These are phyloP conservation scores for Tardiomyces depauwii DNA, from an alignment of 1,139 yeast genomes.

Conservation along the genomic window DNA sequence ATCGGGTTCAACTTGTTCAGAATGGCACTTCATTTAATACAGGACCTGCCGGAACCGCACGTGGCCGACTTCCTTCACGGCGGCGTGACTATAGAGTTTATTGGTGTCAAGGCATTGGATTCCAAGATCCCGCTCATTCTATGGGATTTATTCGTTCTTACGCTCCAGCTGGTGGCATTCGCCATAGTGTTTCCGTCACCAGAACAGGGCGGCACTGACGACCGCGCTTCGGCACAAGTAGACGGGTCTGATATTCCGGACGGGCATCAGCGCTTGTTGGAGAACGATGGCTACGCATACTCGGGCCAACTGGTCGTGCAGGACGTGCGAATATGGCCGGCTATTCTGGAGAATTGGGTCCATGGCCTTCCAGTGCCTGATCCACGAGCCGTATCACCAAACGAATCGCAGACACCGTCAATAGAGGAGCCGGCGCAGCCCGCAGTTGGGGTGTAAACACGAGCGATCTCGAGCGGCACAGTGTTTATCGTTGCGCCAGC, in stretches of 20 bases:
- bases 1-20: conserved; percentile 12
- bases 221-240: conserved; percentile 1
- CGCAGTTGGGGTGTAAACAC: background rate
- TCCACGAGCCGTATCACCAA: background rate
- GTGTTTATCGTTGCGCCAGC: no score
- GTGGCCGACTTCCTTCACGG: conserved; percentile 22
- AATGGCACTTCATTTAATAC: conserved; percentile 9
- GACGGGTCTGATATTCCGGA: background rate
- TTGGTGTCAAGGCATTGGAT: conserved; percentile 18
- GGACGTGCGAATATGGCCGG: conserved; percentile 6
- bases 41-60: conserved; percentile 9
- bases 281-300: conserved; percentile 6
- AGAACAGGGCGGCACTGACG: conserved; percentile 1
- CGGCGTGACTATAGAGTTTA: conserved; percentile 25
- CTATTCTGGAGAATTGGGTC: background rate
- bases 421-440: background rate
- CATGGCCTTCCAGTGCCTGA: background rate
- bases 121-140: conserved; percentile 13
- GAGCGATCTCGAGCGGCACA: no score
- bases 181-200: conserved; percentile 11
- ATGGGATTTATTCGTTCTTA: conserved; percentile 15
- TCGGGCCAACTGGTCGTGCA: conserved; percentile 16
- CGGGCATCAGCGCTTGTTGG: background rate
- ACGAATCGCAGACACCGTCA: background rate
- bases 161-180: conserved; percentile 15